These are phyloP conservation scores for Ceratobasidium sp. DNA, from an alignment of 1,284 basidiomycete genomes.

Conservation along the genomic window DNA sequence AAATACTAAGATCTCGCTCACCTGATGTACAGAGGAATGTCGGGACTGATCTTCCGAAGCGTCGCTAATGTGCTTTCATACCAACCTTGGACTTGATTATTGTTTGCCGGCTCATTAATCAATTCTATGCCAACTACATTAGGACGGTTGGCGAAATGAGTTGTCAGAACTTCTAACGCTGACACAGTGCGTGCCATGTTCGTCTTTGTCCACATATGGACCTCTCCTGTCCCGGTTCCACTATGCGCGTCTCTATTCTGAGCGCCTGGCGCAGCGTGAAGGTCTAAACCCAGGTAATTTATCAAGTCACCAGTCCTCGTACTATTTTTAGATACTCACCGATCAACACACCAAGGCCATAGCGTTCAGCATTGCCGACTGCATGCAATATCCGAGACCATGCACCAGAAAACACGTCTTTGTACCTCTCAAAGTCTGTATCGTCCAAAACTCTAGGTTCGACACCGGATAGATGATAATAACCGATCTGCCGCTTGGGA, in stretches of 20 bases:
- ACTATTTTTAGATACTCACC: conserved; percentile 61
- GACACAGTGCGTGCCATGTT: conserved; percentile 72
- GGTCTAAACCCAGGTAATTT: conserved; percentile 60
- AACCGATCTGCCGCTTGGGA: conserved; percentile 71
- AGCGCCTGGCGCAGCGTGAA: conserved; percentile 83
- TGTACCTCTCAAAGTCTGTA: conserved; percentile 78
- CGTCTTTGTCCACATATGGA: conserved; percentile 58
- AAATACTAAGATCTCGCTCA: not conserved
- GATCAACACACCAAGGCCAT: conserved; percentile 84
- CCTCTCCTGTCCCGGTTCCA: conserved; percentile 63
- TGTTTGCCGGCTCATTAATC: conserved; percentile 83
- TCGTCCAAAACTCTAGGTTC: conserved; percentile 74
- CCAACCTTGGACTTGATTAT: conserved; percentile 70
- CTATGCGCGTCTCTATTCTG: conserved; percentile 73
- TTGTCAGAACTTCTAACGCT: conserved; percentile 63
- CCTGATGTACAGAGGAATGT: conserved; percentile 76
- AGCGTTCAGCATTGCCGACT: conserved; percentile 71
- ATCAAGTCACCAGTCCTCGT: not conserved
- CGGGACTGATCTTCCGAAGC: conserved; percentile 68
- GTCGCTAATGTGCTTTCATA: conserved; percentile 72
- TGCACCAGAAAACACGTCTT: conserved; percentile 75
- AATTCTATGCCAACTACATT: conserved; percentile 87
- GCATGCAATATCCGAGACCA: conserved; percentile 79
- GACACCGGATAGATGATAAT: conserved; percentile 77
- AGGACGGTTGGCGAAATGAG: conserved; percentile 61